These are phyloP conservation scores for Mycena sanguinolenta DNA, from an alignment of 768 basidiomycete genomes.

Conservation along the genomic window DNA sequence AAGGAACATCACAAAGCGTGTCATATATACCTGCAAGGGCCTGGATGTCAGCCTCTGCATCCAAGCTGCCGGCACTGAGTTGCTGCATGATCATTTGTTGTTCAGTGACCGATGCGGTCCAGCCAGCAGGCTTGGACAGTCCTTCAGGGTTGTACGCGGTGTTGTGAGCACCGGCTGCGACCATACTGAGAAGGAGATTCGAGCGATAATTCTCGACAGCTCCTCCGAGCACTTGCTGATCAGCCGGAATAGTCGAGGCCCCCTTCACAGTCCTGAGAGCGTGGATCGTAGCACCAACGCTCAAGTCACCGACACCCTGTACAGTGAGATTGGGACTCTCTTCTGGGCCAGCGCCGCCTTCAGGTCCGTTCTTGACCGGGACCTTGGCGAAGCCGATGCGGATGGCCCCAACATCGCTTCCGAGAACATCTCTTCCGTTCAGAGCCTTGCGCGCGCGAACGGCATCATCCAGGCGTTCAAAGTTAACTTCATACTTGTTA, in stretches of 20 bases:
- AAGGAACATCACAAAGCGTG: slow-evolving; percentile 7
- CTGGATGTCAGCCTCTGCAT: slow-evolving; percentile 88
- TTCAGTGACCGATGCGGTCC: slow-evolving; percentile 85
- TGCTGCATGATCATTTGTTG: slow-evolving; percentile 98
- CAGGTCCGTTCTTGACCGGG: slow-evolving; percentile 88
- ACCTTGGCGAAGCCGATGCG: slow-evolving; percentile 98
- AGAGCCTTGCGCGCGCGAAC: slow-evolving; percentile 95
- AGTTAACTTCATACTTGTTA: slow-evolving; percentile 77
- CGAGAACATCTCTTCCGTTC: slow-evolving; percentile 95
- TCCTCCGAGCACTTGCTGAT: slow-evolving; percentile 93
- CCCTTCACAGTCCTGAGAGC: slow-evolving; percentile 91
- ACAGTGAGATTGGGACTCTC: slow-evolving; percentile 77
- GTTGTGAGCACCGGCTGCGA: slow-evolving; percentile 79
- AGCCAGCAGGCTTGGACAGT: slow-evolving; percentile 72
- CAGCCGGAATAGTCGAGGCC: slow-evolving; percentile 91
- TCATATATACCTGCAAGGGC: slow-evolving; percentile 83
- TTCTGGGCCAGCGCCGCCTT: slow-evolving; percentile 69
- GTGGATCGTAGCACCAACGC: slow-evolving; percentile 90
- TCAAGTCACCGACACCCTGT: slow-evolving; percentile 87
- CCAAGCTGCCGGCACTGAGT: slow-evolving; percentile 79
- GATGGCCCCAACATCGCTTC: slow-evolving; percentile 96
- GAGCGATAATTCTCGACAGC: slow-evolving; percentile 95
- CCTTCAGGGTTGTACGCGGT: slow-evolving; percentile 69
- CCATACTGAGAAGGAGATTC: slow-evolving; percentile 91
- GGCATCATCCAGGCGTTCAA: slow-evolving; percentile 97